Base-by-base conservation (phyloP, 2,329 filamentous ascomycete species). In the Mycosphaerelloides madeirae region DNA sequence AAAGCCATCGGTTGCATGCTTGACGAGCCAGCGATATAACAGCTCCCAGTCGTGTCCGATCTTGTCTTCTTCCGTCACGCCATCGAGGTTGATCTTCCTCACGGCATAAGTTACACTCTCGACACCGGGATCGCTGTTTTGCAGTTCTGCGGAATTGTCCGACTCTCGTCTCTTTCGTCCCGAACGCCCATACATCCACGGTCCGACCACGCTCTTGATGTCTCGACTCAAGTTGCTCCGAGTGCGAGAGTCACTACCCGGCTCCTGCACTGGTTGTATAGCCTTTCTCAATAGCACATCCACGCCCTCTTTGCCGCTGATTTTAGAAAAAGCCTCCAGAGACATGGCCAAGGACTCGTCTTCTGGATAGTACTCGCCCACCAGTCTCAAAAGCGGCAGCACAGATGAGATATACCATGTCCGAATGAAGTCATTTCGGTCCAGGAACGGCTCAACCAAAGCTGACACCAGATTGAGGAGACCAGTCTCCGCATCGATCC, bases 401-500 rank as follows among this genome's bases (percentile, higher is more conserved):
- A 87, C 72, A 2, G 76, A 78, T 0, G 84, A 84, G 15, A 85
- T 75, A 59, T 81, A 77, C 84, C 86, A 87, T 0, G 73, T 77
- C 38, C 79, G 76, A 29, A 90, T 69, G 44, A 73, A 77, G 7
- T 78, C 71, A 29, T 78, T 77, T 46, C 78, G 73, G 38, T 77
- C 68, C 13, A 88, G 69, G 60, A 89, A 90, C 0, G 85, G 85
- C 16, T 74, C 69, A 14, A 89, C 68, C 22, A 91, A 71, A n/a
- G 75, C 72, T 0, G 83, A 81, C 1, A 89, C 63, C 52, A 85
- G 76, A n/a, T 75, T 72, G 15, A 90, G 70, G 48, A 88, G 68
- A n/a, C 86, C 85, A 1, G 84, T 83, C 61, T 85, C 78, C 41
- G 79, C 69, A 59, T 90, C 85, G 50, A 91, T 81, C 29, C 76